Evolutionary conservation across 2,329 filamentous ascomycete genomes (phyloP).

Genomic region (Diaporthe helianthi): DNA sequence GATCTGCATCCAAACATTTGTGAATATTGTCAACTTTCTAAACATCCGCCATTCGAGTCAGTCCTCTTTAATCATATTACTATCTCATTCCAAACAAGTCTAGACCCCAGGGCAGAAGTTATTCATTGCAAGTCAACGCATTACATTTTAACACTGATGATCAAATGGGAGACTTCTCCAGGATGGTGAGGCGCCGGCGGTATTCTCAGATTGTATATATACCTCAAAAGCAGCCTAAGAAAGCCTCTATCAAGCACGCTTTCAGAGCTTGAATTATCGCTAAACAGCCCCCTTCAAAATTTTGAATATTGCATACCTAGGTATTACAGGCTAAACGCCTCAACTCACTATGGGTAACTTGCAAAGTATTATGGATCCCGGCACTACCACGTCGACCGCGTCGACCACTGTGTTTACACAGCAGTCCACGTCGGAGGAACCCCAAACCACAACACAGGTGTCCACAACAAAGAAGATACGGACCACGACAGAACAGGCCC

Average conservation of each 20-base stretch:
- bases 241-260: accelerated
- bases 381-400: not conserved
- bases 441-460: not conserved
- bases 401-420: not conserved
- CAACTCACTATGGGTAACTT: too few species aligned
- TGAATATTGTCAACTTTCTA: not conserved
- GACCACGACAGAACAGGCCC: not conserved
- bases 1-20: too few species aligned
- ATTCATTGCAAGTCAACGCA: not conserved
- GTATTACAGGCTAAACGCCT: too few species aligned
- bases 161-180: not conserved
- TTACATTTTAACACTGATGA: too few species aligned
- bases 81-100: not conserved
- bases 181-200: not conserved
- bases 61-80: not conserved
- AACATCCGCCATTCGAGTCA: not conserved
- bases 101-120: too few species aligned
- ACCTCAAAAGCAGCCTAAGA: not conserved
- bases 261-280: not conserved
- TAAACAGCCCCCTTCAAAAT: too few species aligned
- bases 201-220: not conserved
- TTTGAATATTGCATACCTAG: too few species aligned
- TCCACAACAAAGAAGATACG: not conserved
- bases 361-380: too few species aligned
- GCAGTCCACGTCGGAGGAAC: not conserved